A percentile compares a stretch with the other conserved stretches of the same genome.
Evolutionary conservation across 208 protist species (phyloP).

Genomic region (Leishmania braziliensis): DNA sequence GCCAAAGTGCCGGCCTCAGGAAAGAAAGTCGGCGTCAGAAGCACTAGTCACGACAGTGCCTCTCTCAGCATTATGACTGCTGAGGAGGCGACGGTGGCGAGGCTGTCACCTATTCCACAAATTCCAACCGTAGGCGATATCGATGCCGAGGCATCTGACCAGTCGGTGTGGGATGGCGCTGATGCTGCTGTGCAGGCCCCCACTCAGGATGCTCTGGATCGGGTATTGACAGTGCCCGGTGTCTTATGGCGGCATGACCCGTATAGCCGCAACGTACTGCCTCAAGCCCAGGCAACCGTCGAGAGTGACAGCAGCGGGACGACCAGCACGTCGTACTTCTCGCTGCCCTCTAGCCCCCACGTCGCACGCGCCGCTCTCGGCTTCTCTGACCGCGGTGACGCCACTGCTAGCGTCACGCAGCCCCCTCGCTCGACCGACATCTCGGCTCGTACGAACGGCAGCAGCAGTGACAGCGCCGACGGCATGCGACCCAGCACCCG

Average conservation of each 20-base stretch:
- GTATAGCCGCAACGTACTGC: slow-evolving; percentile 54
- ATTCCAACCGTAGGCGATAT: neutral
- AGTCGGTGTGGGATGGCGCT: neutral
- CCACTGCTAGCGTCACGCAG: slow-evolving; percentile 7
- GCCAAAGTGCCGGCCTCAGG: neutral
- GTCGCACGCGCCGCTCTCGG: neutral
- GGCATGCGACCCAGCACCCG: slow-evolving; percentile 20
- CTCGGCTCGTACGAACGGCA: neutral
- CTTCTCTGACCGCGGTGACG: neutral
- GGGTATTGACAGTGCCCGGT: slow-evolving; percentile 37
- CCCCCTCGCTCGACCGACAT: slow-evolving; percentile 2
- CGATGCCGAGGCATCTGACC: slow-evolving; percentile 3
- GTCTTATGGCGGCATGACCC: slow-evolving; percentile 74
- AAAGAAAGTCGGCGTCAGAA: neutral
- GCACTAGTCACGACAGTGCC: neutral
- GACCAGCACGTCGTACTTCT: slow-evolving; percentile 1
- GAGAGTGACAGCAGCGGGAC: neutral
- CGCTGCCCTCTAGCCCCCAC: slow-evolving; percentile 3
- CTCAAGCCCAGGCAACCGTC: neutral
- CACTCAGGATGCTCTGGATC: slow-evolving; percentile 26
- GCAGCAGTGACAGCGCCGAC: neutral
- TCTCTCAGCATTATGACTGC: neutral
- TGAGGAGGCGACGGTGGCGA: slow-evolving; percentile 12
- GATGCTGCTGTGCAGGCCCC: slow-evolving; percentile 3
- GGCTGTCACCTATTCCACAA: slow-evolving; percentile 30